Evolutionary conservation across 2,329 filamentous ascomycete genomes (phyloP).

Genomic region (Aspergillus sojae): DNA sequence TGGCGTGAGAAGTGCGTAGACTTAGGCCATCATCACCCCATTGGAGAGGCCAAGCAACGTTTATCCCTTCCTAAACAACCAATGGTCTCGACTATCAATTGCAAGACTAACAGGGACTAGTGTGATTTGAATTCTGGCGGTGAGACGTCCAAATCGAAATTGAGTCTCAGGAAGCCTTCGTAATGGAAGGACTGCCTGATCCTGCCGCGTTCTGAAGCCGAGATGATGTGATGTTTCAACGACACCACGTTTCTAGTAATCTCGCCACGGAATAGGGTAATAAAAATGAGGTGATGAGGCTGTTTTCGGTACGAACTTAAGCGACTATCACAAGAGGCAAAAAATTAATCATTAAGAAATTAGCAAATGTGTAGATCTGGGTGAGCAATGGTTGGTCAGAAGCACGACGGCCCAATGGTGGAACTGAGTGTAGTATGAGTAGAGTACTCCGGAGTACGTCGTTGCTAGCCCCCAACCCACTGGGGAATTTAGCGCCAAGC

Average conservation of each 20-base stretch:
- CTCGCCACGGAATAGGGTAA: not conserved
- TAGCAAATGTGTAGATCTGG: not conserved
- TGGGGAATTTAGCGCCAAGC: not conserved
- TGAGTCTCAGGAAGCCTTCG: not conserved
- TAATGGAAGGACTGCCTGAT: not conserved
- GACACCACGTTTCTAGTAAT: not conserved
- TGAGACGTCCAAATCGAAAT: not conserved
- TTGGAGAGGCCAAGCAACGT: slow-evolving; percentile 4
- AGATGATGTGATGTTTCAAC: not conserved
- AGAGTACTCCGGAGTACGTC: not conserved
- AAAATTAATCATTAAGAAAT: not conserved
- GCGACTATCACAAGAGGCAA: not conserved
- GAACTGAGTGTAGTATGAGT: not conserved
- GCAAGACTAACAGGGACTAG: slow-evolving; percentile 7
- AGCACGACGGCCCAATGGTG: not conserved
- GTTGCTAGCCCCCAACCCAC: not conserved
- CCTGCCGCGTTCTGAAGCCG: not conserved
- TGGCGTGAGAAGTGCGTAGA: slow-evolving; percentile 12
- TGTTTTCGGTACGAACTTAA: not conserved
- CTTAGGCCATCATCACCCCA: slow-evolving; percentile 16
- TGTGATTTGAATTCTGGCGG: slow-evolving; percentile 10
- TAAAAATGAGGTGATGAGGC: not conserved
- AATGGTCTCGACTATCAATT: not conserved
- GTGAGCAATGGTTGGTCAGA: not conserved
- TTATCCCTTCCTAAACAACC: not conserved